phyloP scores from a whole-genome alignment of 768 basidiomycete species.

The Lactarius hengduanensis region DNA sequence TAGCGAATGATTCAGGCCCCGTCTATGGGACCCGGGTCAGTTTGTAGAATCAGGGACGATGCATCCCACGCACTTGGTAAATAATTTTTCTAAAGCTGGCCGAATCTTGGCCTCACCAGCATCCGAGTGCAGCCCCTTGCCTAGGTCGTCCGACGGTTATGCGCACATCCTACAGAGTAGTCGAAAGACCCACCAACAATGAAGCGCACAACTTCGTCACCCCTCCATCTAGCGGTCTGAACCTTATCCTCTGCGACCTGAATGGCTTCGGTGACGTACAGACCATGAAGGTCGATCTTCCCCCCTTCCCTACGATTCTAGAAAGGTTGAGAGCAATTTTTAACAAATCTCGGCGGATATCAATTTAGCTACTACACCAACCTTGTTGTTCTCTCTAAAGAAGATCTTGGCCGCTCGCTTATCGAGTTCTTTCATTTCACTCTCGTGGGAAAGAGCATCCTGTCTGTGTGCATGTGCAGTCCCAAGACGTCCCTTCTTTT shows the following conservation, averaged over 20 bases:
- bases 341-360: background rate
- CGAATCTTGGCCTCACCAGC: conserved; percentile 14
- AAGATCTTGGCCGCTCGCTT: conserved; percentile 8
- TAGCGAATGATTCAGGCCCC: background rate
- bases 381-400: conserved; percentile 20
- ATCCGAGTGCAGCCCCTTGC: conserved; percentile 9
- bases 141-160: background rate
- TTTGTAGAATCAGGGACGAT: background rate
- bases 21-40: conserved; percentile 6
- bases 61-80: conserved; percentile 2
- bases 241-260: background rate
- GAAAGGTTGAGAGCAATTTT: background rate
- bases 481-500: background rate
- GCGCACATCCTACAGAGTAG: background rate
- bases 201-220: conserved; percentile 4
- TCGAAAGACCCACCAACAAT: conserved; percentile 18
- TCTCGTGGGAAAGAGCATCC: background rate
- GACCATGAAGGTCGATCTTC: conserved; percentile 15
- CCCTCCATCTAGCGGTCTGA: background rate
- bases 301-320: background rate
- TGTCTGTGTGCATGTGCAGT: background rate
- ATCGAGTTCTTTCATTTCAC: background rate
- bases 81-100: conserved; percentile 13
- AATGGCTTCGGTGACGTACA: conserved; percentile 7
- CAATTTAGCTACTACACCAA: background rate